A percentile compares a stretch with the other conserved stretches of the same genome.
Evolutionary conservation across 768 basidiomycete species (phyloP).

Genomic region (Goffeauzyma gilvescens): DNA sequence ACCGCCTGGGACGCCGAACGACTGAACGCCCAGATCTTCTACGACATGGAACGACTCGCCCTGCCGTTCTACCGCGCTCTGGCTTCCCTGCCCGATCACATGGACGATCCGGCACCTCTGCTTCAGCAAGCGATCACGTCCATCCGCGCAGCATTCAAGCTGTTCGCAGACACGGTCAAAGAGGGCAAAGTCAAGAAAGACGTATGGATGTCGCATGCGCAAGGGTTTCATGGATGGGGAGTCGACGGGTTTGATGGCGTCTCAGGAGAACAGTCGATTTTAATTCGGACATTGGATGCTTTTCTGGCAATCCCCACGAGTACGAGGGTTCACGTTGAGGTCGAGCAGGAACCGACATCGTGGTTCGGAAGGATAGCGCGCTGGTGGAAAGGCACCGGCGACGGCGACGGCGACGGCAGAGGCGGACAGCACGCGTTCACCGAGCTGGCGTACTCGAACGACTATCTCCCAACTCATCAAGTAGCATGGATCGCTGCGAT

Average conservation of each 20-base stretch:
- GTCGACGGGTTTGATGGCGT: constrained; percentile 8
- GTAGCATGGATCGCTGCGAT: constrained; percentile 3
- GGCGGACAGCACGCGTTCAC: constrained; percentile 1
- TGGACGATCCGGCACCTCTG: neutral
- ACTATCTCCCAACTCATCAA: constrained; percentile 5
- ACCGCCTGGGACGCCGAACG: constrained; percentile 7
- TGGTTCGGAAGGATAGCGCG: neutral
- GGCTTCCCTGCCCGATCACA: neutral
- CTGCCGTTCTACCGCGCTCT: constrained; percentile 7
- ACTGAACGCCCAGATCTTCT: constrained; percentile 8
- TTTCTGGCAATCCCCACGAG: constrained; percentile 5
- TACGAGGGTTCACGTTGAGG: neutral
- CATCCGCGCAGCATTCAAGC: constrained; percentile 7
- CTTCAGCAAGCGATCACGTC: constrained; percentile 4
- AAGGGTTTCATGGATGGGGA: constrained; percentile 12
- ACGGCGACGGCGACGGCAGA: neutral
- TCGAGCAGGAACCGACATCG: neutral
- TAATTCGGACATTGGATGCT: constrained; percentile 9
- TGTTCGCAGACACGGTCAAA: constrained; percentile 6
- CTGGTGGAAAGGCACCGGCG: neutral
- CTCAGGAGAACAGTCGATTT: constrained; percentile 7
- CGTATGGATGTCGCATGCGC: constrained; percentile 11
- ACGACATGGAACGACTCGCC: constrained; percentile 10
- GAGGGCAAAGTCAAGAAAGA: constrained; percentile 6
- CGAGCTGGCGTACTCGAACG: constrained; percentile 5